These are phyloP conservation scores for Luffa aegyptiaca DNA, from an alignment of 306 rosid genomes.

Conservation along the genomic window DNA sequence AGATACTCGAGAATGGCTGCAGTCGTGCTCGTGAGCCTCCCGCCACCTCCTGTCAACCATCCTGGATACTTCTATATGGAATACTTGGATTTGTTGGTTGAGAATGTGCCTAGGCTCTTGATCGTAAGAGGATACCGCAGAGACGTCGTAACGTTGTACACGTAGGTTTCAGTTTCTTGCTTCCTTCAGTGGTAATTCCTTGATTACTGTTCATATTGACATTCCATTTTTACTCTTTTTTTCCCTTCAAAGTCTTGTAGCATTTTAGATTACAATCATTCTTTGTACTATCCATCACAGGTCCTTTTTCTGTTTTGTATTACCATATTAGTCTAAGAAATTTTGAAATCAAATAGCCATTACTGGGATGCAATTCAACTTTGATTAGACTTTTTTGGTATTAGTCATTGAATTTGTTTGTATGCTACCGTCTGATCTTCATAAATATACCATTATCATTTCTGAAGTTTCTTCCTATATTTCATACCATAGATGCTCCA, in stretches of 20 bases:
- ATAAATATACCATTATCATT: neutral
- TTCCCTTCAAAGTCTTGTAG: conserved; percentile 28
- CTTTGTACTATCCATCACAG: conserved; percentile 34
- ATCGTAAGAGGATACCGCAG: conserved; percentile 91
- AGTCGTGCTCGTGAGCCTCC: conserved; percentile 87
- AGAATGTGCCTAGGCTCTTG: conserved; percentile 87
- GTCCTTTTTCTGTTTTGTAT: conserved; percentile 9
- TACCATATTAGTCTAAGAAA: neutral
- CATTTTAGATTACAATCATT: conserved; percentile 38
- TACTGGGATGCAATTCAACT: neutral
- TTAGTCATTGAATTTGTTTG: neutral
- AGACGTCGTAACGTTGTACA: conserved; percentile 91
- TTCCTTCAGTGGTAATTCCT: conserved; percentile 11
- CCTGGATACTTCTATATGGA: conserved; percentile 94
- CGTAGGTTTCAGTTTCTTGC: conserved; percentile 31
- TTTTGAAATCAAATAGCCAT: conserved; percentile 8
- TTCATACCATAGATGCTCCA: neutral
- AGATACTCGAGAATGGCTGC: conserved; percentile 99
- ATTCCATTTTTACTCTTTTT: conserved; percentile 1
- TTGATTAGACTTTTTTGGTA: neutral
- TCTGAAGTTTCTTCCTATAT: neutral
- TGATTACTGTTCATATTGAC: conserved; percentile 27
- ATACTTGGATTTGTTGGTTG: conserved; percentile 96
- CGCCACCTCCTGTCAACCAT: conserved; percentile 89
- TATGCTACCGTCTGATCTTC: neutral